Percentiles rank a stretch among this genome's conserved stretches.
Conservation (phyloP, 2,329 filamentous ascomycete genomes). For the Harringtonia lauricola region DNA sequence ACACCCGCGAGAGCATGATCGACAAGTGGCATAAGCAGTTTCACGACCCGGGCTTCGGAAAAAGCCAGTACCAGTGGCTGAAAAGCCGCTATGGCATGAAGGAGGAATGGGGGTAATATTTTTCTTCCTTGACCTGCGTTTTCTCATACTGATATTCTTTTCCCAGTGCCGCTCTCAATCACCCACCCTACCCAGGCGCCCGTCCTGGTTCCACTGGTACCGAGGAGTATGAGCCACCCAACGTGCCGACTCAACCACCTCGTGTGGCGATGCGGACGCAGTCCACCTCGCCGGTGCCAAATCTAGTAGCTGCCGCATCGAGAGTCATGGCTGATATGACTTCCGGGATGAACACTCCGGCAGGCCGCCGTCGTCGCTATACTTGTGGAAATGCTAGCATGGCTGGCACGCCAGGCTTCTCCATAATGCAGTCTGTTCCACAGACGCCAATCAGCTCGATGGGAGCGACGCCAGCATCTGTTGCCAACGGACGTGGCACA, state of each 20-base stretch:
- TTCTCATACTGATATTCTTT: not conserved
- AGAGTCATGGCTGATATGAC: not conserved
- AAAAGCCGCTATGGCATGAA: slow-evolving; percentile 12
- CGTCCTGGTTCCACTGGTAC: slow-evolving; percentile 8
- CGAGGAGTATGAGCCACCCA: slow-evolving; percentile 3
- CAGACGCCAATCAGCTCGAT: too few species aligned
- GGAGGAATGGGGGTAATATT: slow-evolving; percentile 13
- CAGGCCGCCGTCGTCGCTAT: too few species aligned
- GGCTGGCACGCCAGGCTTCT: too few species aligned
- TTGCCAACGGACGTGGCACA: too few species aligned
- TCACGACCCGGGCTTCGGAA: slow-evolving; percentile 9
- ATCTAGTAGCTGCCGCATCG: not conserved
- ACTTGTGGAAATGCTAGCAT: not conserved
- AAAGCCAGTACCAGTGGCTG: slow-evolving; percentile 13
- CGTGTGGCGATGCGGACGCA: not conserved
- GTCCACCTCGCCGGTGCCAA: slow-evolving; percentile 2
- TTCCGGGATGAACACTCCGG: not conserved
- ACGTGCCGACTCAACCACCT: slow-evolving; percentile 3
- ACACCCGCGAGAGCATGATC: slow-evolving; percentile 6
- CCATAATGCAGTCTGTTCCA: too few species aligned
- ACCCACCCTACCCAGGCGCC: slow-evolving; percentile 10
- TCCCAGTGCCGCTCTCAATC: slow-evolving; percentile 9
- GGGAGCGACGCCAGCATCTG: too few species aligned
- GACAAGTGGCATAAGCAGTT: slow-evolving; percentile 4
- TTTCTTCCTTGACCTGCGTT: not conserved